These are phyloP conservation scores for Nannizzia gypsea DNA, from an alignment of 2,329 filamentous ascomycete genomes.

Conservation along the genomic window DNA sequence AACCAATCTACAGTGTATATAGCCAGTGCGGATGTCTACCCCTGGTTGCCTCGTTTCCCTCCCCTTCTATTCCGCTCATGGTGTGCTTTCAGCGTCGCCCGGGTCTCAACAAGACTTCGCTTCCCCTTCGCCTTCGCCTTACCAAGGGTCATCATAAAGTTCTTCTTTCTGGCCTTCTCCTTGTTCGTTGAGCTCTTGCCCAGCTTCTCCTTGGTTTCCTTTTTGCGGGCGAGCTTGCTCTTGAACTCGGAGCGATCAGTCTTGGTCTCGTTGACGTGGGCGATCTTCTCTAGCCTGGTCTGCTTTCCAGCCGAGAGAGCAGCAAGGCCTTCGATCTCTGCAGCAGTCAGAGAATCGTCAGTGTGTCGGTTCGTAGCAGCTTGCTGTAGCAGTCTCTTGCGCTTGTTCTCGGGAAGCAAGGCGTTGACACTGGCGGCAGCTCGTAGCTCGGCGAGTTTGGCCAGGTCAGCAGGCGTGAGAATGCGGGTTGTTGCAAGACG, in stretches of 20 bases:
- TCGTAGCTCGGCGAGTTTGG: conserved; percentile 82
- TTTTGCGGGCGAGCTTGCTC: conserved; percentile 69
- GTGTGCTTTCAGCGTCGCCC: conserved; percentile 68
- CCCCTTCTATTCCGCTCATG: conserved; percentile 73
- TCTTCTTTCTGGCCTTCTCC: conserved; percentile 95
- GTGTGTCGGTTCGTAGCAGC: conserved; percentile 49
- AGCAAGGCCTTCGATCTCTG: conserved; percentile 79
- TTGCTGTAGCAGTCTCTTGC: conserved; percentile 33
- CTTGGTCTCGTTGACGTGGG: conserved; percentile 70
- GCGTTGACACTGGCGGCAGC: conserved; percentile 60
- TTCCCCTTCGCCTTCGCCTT: conserved; percentile 96
- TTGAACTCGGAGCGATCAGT: conserved; percentile 69
- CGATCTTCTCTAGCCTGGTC: conserved; percentile 82
- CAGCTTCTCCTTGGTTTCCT: conserved; percentile 73
- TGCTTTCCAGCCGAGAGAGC: conserved; percentile 59
- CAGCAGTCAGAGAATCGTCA: conserved; percentile 82
- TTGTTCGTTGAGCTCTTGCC: conserved; percentile 96
- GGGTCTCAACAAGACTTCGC: conserved; percentile 77
- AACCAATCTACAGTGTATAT: background rate
- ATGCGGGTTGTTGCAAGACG: conserved; percentile 87
- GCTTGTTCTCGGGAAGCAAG: conserved; percentile 35
- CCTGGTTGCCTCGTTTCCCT: conserved; percentile 62
- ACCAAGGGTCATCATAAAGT: conserved; percentile 94
- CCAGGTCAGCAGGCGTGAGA: conserved; percentile 88
- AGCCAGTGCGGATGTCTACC: background rate